A percentile compares a stretch with the other conserved stretches of the same genome.
Evolutionary conservation across 2,329 filamentous ascomycete species (phyloP).

Genomic region (Fusarium metavorans): DNA sequence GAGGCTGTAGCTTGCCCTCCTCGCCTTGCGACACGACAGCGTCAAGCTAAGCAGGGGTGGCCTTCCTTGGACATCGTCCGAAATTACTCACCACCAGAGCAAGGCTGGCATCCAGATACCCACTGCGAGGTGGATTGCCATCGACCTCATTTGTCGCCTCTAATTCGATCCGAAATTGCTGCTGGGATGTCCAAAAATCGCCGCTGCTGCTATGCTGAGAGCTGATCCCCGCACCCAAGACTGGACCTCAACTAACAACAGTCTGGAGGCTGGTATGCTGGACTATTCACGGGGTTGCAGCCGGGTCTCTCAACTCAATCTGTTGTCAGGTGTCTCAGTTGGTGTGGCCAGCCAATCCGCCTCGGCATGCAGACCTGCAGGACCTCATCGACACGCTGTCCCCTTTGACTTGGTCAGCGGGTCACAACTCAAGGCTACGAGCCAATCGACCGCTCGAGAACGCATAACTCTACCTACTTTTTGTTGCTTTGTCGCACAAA

Average conservation of each 20-base stretch:
- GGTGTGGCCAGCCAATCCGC: constrained; percentile 2
- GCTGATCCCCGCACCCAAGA: not conserved
- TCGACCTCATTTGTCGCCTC: not conserved
- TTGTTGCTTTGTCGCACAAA: not conserved
- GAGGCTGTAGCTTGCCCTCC: not conserved
- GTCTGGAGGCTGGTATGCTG: not conserved
- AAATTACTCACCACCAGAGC: constrained; percentile 1
- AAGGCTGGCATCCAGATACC: not conserved
- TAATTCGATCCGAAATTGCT: not conserved
- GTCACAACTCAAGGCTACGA: not conserved
- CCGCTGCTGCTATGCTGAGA: not conserved
- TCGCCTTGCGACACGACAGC: not conserved
- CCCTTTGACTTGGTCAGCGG: not conserved
- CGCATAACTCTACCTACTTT: not conserved
- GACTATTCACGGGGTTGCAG: not conserved
- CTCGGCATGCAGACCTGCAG: not conserved
- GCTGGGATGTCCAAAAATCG: not conserved
- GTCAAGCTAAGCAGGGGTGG: not conserved
- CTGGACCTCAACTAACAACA: not conserved
- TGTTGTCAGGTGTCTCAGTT: constrained; percentile 10
- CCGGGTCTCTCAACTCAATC: not conserved
- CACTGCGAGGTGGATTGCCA: not conserved
- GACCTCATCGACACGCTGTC: constrained; percentile 15
- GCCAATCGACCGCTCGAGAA: not conserved
- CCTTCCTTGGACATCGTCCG: not conserved